A percentile compares a stretch with the other conserved stretches of the same genome.
phyloP scores from a whole-genome alignment of 1,284 basidiomycete genomes.

The Trichosporon sp. region DNA sequence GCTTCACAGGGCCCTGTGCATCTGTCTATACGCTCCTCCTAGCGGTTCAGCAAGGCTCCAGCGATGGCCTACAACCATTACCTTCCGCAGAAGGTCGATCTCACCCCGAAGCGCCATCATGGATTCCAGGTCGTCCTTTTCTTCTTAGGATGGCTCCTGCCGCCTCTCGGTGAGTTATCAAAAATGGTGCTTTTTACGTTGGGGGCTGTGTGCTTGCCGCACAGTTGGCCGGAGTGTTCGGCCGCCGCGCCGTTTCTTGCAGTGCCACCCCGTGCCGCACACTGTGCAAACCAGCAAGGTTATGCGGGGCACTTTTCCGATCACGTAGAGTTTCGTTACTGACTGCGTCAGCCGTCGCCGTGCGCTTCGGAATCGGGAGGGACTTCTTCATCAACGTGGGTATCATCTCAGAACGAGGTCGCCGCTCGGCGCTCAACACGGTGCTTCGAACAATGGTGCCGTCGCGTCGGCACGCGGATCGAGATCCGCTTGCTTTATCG shows the following conservation, averaged over 20 bases:
- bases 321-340: neutral
- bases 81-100: slow-evolving; percentile 62
- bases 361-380: slow-evolving; percentile 82
- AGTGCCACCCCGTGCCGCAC: neutral
- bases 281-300: neutral
- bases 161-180: slow-evolving; percentile 72
- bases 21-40: neutral
- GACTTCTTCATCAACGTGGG: slow-evolving; percentile 89
- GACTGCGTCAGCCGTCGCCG: slow-evolving; percentile 73
- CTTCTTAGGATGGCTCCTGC: slow-evolving; percentile 78
- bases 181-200: no score
- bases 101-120: slow-evolving; percentile 74
- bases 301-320: neutral
- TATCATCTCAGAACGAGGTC: neutral
- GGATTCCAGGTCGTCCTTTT: slow-evolving; percentile 80
- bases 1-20: slow-evolving; percentile 1
- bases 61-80: slow-evolving; percentile 40
- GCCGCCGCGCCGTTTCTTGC: neutral
- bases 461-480: neutral
- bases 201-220: neutral
- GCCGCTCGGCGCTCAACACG: neutral
- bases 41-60: neutral
- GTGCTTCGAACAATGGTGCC: neutral
- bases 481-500: neutral
- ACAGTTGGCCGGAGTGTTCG: neutral